Evolutionary conservation across 192 early-diverging fungal genomes (phyloP), one percentile per base, ranked within the genome.

Genomic region (Umbelopsis sp.): DNA sequence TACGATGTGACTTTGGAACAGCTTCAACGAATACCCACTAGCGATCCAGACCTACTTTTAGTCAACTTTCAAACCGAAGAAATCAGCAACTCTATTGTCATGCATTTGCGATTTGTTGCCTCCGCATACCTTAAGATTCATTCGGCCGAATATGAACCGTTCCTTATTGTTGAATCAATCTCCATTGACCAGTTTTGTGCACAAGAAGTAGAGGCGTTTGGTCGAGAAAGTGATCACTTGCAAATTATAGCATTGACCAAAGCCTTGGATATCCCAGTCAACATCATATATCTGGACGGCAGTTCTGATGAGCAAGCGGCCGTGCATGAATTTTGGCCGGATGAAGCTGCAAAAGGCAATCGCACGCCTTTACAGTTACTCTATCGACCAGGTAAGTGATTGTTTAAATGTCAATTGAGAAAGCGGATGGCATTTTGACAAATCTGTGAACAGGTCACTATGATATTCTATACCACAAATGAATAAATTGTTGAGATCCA

Each of bases 191-290:
- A 86, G 23, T 88, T 77, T 51, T 88, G 87, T 51, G 71, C 73
- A 1, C 80, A 78, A 47, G 81, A 80, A 48, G 87, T 88, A 0
- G 85, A 87, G 47, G 87, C 82, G 5, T 83, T 88, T 78, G 87
- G 84, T 16, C 77, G 86, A 49, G 93, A 95, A 75, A 85, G 89
- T 3, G 93, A 94, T 71, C 89, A 94, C 68, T 85, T 92, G 50
- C 92, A 94, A 61, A 85, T 95, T 16, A 92, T 91, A 49, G 92
- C 89, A 2, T 74, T 95, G 49, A 85, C 86, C 6, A 91, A 88
- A 68, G 89, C 84, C 0, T 68, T 92, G 3, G 81, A 86, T 52
- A 77, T 93, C 1, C 84, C 82, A 11, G 75, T 92, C 46, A 80
- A 89, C 27, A 86, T 94, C 4, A 88, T 89, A 0, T 91, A 93